Percentiles rank a stretch among this genome's conserved stretches.
phyloP scores from a whole-genome alignment of 495 filamentous ascomycete genomes.

The Cladorrhinum samala region DNA sequence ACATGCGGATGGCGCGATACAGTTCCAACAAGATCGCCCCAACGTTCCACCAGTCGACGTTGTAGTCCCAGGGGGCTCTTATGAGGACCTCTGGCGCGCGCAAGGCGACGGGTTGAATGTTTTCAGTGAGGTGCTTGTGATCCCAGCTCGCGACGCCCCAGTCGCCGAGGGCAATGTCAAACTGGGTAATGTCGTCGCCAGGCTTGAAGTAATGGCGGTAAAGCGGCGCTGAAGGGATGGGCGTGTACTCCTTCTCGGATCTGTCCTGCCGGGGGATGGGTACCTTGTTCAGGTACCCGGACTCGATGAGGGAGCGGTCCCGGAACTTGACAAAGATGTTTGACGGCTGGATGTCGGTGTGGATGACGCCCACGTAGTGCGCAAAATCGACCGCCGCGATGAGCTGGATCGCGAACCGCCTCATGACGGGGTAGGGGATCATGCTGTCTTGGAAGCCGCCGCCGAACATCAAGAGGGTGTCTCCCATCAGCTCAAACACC shows the following conservation, averaged over 20 bases:
- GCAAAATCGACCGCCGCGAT: slow-evolving; percentile 7
- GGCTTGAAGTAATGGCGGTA: slow-evolving; percentile 8
- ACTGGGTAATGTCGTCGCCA: slow-evolving; percentile 2
- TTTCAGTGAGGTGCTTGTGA: slow-evolving; percentile 20
- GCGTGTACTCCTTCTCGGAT: slow-evolving; percentile 7
- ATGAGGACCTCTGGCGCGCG: slow-evolving; percentile 29
- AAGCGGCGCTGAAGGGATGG: slow-evolving; percentile 8
- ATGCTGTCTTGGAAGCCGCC: slow-evolving; percentile 4
- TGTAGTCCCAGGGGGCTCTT: slow-evolving; percentile 22
- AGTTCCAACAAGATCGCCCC: slow-evolving; percentile 18
- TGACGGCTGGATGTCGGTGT: slow-evolving; percentile 15
- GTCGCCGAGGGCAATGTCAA: slow-evolving; percentile 23
- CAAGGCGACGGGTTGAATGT: slow-evolving; percentile 26
- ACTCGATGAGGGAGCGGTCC: slow-evolving; percentile 9
- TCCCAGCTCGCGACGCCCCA: slow-evolving; percentile 27
- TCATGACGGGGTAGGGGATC: slow-evolving; percentile 6
- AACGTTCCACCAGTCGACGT: slow-evolving; percentile 26
- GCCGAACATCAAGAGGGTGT: slow-evolving; percentile 8
- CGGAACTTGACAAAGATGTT: slow-evolving; percentile 20
- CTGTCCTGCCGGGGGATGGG: slow-evolving; percentile 13
- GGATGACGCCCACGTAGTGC: slow-evolving; percentile 8
- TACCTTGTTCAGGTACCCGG: slow-evolving; percentile 1
- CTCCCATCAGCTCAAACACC: slow-evolving; percentile 44
- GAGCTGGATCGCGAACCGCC: slow-evolving; percentile 6
- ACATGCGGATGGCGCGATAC: slow-evolving; percentile 11